A percentile compares a stretch with the other conserved stretches of the same genome.
phyloP scores from a whole-genome alignment of 108 stramenopile genomes.

The Pseudonitzschia delicatissima region DNA sequence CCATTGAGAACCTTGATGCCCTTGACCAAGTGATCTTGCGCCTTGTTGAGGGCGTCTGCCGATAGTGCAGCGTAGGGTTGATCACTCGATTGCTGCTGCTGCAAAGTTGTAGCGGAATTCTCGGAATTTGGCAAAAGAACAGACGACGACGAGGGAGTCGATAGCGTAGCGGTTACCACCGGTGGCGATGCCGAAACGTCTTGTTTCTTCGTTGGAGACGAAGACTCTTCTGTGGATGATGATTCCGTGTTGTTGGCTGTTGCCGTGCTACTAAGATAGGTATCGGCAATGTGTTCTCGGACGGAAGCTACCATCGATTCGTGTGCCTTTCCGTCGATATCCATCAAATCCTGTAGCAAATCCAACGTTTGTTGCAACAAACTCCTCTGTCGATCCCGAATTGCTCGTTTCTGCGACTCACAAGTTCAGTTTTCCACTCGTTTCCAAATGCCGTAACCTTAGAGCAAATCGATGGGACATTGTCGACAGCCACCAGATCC shows the following conservation, averaged over 20 bases:
- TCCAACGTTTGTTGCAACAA: conserved; percentile 68
- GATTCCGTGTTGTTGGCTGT: conserved; percentile 10
- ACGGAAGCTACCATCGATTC: conserved; percentile 77
- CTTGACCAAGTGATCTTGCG: conserved; percentile 63
- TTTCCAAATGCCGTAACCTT: conserved; percentile 60
- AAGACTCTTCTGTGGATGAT: conserved; percentile 37
- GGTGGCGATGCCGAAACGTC: not conserved
- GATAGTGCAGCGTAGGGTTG: conserved; percentile 59
- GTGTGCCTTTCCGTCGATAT: conserved; percentile 83
- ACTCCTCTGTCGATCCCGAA: conserved; percentile 77
- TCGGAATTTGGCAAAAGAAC: not conserved
- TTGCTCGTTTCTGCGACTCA: conserved; percentile 40
- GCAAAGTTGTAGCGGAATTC: not conserved
- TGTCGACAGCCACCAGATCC: conserved; percentile 86
- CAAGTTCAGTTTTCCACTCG: conserved; percentile 20
- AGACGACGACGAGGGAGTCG: not conserved
- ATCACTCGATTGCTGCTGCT: not conserved
- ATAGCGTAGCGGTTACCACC: not conserved
- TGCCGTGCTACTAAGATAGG: conserved; percentile 54
- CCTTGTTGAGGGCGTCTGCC: conserved; percentile 67
- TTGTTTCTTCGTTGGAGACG: not conserved
- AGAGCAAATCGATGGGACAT: conserved; percentile 82
- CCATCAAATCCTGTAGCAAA: conserved; percentile 69
- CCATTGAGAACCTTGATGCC: conserved; percentile 56
- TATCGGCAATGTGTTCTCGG: conserved; percentile 78